phyloP scores from a whole-genome alignment of 768 basidiomycete genomes.

The Dentipellis fragilis region DNA sequence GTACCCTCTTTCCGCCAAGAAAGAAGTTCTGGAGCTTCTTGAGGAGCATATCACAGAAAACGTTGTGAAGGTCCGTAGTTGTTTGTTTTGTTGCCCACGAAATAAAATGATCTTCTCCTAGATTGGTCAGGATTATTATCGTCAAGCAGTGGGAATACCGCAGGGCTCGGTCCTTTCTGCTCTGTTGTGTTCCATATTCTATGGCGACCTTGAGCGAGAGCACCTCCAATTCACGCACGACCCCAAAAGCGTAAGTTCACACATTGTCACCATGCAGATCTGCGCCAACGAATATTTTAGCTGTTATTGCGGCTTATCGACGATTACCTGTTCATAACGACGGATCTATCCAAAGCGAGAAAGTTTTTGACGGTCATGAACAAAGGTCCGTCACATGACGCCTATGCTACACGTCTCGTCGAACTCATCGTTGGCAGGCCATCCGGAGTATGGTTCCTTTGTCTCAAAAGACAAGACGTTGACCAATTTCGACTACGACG shows the following conservation, averaged over 20 bases:
- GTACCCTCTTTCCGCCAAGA: slow-evolving; percentile 42
- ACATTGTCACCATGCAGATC: background rate
- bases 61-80: slow-evolving; percentile 63
- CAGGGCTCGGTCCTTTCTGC: slow-evolving; percentile 96
- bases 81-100: background rate
- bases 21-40: slow-evolving; percentile 61
- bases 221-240: slow-evolving; percentile 46
- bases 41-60: slow-evolving; percentile 89
- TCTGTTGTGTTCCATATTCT: slow-evolving; percentile 90
- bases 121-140: slow-evolving; percentile 76
- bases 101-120: slow-evolving; percentile 19
- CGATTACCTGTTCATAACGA: slow-evolving; percentile 87
- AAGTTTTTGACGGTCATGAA: slow-evolving; percentile 72
- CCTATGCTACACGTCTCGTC: background rate
- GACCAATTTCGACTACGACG: slow-evolving; percentile 69
- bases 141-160: slow-evolving; percentile 90
- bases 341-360: slow-evolving; percentile 45
- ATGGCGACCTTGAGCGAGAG: slow-evolving; percentile 76
- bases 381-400: slow-evolving; percentile 33
- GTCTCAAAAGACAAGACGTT: slow-evolving; percentile 85
- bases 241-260: slow-evolving; percentile 46
- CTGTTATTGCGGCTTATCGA: slow-evolving; percentile 81
- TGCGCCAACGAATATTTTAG: slow-evolving; percentile 27
- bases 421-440: slow-evolving; percentile 36
- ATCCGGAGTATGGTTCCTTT: slow-evolving; percentile 90